These are phyloP conservation scores for Rhytidiadelphus loreus DNA, from an alignment of 225 moss, liverwort and hornwort species.

Conservation along the genomic window DNA sequence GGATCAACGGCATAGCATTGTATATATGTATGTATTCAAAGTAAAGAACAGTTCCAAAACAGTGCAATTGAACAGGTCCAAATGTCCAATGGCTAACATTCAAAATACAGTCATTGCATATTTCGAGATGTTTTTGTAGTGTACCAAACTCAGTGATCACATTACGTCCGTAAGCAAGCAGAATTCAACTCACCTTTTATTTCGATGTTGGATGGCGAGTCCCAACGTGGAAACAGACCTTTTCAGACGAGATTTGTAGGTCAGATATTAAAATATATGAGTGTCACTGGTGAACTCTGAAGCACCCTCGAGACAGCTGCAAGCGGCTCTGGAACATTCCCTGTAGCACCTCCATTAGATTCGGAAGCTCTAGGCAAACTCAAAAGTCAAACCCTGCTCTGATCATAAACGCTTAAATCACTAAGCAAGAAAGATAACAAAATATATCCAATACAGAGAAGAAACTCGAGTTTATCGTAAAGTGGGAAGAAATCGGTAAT, in stretches of 20 bases:
- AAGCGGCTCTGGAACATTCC: not conserved
- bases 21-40: not conserved
- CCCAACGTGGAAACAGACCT: not conserved
- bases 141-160: no score
- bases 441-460: not conserved
- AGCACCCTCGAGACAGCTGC: not conserved
- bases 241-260: not conserved
- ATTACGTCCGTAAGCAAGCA: not conserved
- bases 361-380: not conserved
- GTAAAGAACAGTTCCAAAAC: not conserved
- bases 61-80: not conserved
- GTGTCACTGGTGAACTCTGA: not conserved
- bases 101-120: not conserved
- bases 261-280: not conserved
- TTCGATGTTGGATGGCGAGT: not conserved
- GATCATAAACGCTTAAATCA: not conserved
- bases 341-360: not conserved
- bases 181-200: not conserved
- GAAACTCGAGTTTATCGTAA: not conserved
- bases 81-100: not conserved
- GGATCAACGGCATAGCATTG: not conserved
- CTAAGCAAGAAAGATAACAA: not conserved
- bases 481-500: not conserved
- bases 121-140: not conserved
- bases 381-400: not conserved